Percentiles rank a stretch among this genome's conserved stretches.
Conservation (phyloP, 768 basidiomycete genomes). For the Boletus sp. region DNA sequence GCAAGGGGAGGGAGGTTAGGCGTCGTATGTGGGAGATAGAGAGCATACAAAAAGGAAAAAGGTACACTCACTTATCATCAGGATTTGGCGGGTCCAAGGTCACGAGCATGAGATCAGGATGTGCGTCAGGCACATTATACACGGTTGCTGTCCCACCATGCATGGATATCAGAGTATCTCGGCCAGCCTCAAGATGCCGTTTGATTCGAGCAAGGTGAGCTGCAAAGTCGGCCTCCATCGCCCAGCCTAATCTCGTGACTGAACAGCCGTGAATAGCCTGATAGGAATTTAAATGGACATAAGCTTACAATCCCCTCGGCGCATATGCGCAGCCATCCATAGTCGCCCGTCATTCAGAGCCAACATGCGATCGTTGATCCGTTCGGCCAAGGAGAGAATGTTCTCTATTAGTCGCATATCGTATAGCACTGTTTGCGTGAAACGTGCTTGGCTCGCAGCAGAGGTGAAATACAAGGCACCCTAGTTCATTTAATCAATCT, state of each 20-base stretch:
- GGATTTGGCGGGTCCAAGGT: constrained; percentile 23
- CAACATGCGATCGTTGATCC: constrained; percentile 32
- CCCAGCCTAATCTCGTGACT: constrained; percentile 33
- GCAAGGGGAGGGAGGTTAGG: neutral
- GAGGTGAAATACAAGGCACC: constrained; percentile 36
- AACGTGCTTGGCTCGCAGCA: constrained; percentile 22
- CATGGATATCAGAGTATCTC: constrained; percentile 16
- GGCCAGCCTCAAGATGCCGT: constrained; percentile 18
- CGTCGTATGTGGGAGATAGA: neutral
- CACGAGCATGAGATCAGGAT: constrained; percentile 19
- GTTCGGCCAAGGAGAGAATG: constrained; percentile 29
- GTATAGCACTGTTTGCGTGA: constrained; percentile 31
- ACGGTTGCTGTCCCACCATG: constrained; percentile 13
- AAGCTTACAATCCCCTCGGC: constrained; percentile 41
- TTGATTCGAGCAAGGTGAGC: constrained; percentile 35
- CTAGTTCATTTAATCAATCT: constrained; percentile 13
- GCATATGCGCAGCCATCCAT: constrained; percentile 47
- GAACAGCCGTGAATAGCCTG: neutral
- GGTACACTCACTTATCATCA: constrained; percentile 18
- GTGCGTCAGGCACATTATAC: constrained; percentile 24
- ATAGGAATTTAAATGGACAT: neutral
- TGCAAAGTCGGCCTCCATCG: constrained; percentile 31
- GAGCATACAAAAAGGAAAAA: neutral
- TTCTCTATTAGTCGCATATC: constrained; percentile 25
- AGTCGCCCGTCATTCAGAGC: constrained; percentile 28